These are phyloP conservation scores for Dryadomyces sulphureus DNA, from an alignment of 2,329 filamentous ascomycete genomes.

Conservation along the genomic window DNA sequence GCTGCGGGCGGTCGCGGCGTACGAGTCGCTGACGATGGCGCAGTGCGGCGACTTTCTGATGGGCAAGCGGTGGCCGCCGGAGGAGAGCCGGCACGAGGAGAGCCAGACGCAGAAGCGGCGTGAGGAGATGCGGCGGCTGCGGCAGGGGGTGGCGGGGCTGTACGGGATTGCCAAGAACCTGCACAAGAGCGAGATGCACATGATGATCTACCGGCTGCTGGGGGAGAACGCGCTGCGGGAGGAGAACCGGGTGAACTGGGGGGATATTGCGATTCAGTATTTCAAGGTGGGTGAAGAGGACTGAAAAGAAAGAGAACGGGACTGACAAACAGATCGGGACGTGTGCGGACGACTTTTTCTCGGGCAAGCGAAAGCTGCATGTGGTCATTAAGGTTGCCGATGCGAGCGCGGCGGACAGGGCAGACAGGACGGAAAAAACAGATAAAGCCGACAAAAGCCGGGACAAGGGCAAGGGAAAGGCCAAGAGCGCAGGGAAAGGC, in stretches of 20 bases:
- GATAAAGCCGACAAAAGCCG: conserved; percentile 3
- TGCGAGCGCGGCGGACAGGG: conserved; percentile 10
- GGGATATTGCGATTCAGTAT: conserved; percentile 62
- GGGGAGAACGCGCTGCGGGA: conserved; percentile 62
- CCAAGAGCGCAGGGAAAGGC: conserved; percentile 20
- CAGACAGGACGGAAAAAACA: background rate
- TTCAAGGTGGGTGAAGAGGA: conserved; percentile 36
- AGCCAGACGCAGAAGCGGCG: no score
- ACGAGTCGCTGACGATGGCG: conserved; percentile 52
- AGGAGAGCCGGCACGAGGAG: conserved; percentile 26
- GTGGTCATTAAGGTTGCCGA: conserved; percentile 24
- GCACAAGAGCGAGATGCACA: conserved; percentile 63
- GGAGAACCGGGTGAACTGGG: conserved; percentile 47
- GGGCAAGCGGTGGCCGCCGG: conserved; percentile 50
- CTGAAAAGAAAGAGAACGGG: background rate
- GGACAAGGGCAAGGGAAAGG: conserved; percentile 6
- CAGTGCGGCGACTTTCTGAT: conserved; percentile 77
- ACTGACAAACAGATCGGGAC: conserved; percentile 21
- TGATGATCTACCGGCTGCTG: conserved; percentile 65
- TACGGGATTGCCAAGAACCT: conserved; percentile 56
- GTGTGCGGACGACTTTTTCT: conserved; percentile 26
- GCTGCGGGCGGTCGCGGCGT: conserved; percentile 49
- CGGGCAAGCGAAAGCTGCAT: conserved; percentile 27
- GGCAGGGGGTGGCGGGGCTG: conserved; percentile 25
- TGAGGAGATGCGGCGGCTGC: conserved; percentile 15